Conservation (phyloP, 805 yeast species). For the Starmerella scarabaei region DNA sequence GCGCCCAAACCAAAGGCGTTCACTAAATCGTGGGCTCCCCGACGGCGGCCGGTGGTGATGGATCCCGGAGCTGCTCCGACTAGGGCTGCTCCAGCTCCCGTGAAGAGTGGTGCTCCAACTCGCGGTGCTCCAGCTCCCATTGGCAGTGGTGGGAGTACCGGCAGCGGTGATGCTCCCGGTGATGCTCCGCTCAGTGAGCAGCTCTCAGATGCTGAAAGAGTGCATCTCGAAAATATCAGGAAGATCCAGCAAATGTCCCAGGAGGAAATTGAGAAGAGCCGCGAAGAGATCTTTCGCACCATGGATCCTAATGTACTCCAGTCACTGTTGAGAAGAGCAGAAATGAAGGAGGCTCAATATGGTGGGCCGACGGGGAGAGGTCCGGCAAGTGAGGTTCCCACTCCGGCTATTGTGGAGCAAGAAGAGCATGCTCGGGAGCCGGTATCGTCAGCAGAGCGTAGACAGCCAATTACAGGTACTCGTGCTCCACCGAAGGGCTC, state of each 20-base stretch:
- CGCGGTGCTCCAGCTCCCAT: not conserved
- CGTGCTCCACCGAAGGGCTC: conserved; percentile 6
- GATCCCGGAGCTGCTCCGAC: conserved; percentile 9
- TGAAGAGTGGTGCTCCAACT: not conserved
- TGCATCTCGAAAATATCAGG: conserved; percentile 63
- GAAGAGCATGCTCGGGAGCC: not conserved
- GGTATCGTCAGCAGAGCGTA: too few species aligned
- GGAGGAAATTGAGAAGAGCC: conserved; percentile 51
- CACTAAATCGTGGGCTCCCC: conserved; percentile 7
- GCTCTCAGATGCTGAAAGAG: conserved; percentile 51
- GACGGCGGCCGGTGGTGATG: conserved; percentile 12
- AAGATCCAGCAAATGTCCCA: conserved; percentile 47
- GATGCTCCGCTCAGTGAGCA: not conserved
- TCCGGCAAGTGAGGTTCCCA: not conserved
- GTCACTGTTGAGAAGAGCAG: conserved; percentile 30
- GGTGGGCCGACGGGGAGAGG: not conserved
- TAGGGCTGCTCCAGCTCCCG: conserved; percentile 1
- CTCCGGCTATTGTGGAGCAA: not conserved
- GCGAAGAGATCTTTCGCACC: conserved; percentile 49
- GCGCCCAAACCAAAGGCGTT: conserved; percentile 3
- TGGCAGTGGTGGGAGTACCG: not conserved
- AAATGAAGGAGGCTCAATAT: conserved; percentile 30
- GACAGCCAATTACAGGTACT: too few species aligned
- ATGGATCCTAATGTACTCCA: conserved; percentile 59
- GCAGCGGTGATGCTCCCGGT: not conserved